Conservation (phyloP, 805 yeast species). For the Ogataea dorogensis region DNA sequence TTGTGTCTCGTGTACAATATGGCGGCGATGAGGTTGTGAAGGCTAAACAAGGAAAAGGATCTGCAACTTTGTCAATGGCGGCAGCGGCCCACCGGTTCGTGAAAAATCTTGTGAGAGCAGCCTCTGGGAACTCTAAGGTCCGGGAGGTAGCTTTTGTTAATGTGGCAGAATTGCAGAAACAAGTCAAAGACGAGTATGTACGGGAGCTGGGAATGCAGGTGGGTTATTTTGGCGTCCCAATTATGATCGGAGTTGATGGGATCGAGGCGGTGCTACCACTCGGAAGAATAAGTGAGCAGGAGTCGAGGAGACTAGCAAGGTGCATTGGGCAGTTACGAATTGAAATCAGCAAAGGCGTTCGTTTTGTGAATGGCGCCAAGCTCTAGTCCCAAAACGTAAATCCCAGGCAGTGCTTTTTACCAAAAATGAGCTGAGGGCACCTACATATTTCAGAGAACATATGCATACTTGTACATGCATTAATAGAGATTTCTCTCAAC, state of each 20-base stretch:
- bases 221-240: slow-evolving; percentile 61
- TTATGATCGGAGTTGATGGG: slow-evolving; percentile 52
- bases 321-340: slow-evolving; percentile 19
- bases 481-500: background rate
- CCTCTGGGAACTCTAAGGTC: slow-evolving; percentile 60
- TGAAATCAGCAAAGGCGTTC: slow-evolving; percentile 25
- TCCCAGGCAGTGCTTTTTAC: slow-evolving; percentile 1
- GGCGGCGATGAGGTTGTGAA: slow-evolving; percentile 91
- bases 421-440: background rate
- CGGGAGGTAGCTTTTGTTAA: slow-evolving; percentile 65
- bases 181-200: slow-evolving; percentile 46
- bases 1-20: slow-evolving; percentile 82
- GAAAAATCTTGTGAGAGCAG: slow-evolving; percentile 59
- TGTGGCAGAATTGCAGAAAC: slow-evolving; percentile 18
- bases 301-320: slow-evolving; percentile 14
- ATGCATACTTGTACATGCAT: background rate
- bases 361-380: slow-evolving; percentile 24
- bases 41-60: slow-evolving; percentile 92
- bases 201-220: slow-evolving; percentile 38
- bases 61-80: slow-evolving; percentile 96
- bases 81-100: slow-evolving; percentile 80
- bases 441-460: background rate
- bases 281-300: slow-evolving; percentile 10
- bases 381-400: slow-evolving; percentile 5
- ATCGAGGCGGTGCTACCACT: slow-evolving; percentile 43